Base-by-base conservation (phyloP, 2,329 filamentous ascomycete species). In the Cordyceps militaris region DNA sequence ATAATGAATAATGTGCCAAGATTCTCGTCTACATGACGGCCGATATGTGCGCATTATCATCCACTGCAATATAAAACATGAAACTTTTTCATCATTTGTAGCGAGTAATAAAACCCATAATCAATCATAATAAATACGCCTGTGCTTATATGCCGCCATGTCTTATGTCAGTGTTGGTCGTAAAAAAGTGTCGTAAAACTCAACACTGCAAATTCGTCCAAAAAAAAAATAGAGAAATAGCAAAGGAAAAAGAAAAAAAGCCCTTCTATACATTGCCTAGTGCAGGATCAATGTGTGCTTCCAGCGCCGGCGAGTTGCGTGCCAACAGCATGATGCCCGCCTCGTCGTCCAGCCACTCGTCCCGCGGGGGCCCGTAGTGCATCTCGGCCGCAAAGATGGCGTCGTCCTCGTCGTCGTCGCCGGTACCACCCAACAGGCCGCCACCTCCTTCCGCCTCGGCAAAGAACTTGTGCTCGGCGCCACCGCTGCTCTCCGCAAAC, bases 281-380 rank as follows among this genome's bases (percentile, higher is more conserved):
- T 11, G 66, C 63, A 28, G 72, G 72, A 40, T 74, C 72, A 21
- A 74, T 65, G 30, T 64, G 61, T 16, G 58, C 26, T 49, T 70
- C 66, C 26, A 64, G 54, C 2, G 52, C 59, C 1, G 65, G 40
- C 16, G 66, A 56, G 16, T 69, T 66, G 7, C 68, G 63, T 14
- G 71, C 66, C 14, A 78, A 65, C 16, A 72, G 68, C 42, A 75
- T 66, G 61, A 79, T 75, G 58, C 74, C 75, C 8, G 70, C 69
- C 55, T 78, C 75, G 24, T 77, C 75, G 44, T 73, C 69, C 10
- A 70, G 68, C 76, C 76, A 79, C 21, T 75, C 73, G 36, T 73
- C 70, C 23, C 69, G 69, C n/a, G 65, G 61, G 23, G 63, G 61
- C 11, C 63, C 69, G 40, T 70, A 68, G 13, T 69, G 65, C 63